Base-by-base conservation (phyloP, 2,329 filamentous ascomycete genomes). In the Tolypocladium inflatum region DNA sequence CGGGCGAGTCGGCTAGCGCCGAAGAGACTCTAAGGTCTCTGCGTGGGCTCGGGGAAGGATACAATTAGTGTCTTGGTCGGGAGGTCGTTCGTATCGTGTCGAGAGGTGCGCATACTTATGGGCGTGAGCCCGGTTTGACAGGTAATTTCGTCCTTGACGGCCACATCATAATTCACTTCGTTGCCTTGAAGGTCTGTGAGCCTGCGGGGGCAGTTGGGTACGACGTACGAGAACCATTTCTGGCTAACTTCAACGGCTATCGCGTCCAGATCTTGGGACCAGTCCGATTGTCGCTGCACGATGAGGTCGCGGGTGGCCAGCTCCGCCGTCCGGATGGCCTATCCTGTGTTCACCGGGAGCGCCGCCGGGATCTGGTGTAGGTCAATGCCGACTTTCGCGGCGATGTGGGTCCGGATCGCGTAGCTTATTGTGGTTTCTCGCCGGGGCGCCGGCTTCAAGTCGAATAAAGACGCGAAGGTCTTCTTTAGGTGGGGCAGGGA, bases 381-480 rank as follows among this genome's bases (percentile, higher is more conserved):
- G 33, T 60, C 42, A 17, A 61, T 41, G 17, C 59, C 54, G 38
- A 58, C 58, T 58, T 61, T 63, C 26, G 48, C 51, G 35, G 43
- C 37, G 15, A 64, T 59, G 37, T 59, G 54, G 39, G 58, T 55
- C 45, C 50, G 38, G 57, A 58, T 60, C 26, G 55, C 58, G 54
- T 60, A 61, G 45, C 51, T 38, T 38, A 11, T 30, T 59, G 38
- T 60, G 56, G 50, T 55, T 52, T 42, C 59, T 59, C n/a, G 59
- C 59, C 55, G 55, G 55, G 26, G 61, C 61, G 33, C 55, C 55
- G 23, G 58, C 55, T 15, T 57, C 59, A 13, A 61, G 58, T n/a
- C 59, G 59, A 57, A 63, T 54, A 41, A 63, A 61, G 58, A 61
- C 58, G 9, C 59, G 50, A 52, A 60, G 60, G 55, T 59, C 58